phyloP scores from a whole-genome alignment of 1,284 basidiomycete genomes.

The Bjerkandera adusta region DNA sequence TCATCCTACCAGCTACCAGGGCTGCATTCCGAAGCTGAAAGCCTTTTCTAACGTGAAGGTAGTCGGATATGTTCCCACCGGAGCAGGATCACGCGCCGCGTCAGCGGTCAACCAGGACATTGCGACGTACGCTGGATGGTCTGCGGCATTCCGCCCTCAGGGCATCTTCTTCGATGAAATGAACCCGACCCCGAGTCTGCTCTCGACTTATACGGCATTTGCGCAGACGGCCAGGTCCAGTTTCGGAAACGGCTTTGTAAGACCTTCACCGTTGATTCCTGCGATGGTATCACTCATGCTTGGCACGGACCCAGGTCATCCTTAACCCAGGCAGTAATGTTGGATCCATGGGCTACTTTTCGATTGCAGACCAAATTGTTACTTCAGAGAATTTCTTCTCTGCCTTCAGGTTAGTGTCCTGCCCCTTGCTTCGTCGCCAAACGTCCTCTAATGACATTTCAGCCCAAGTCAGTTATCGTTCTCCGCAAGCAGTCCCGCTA shows the following conservation, averaged over 20 bases:
- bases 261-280: neutral
- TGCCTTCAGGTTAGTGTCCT: constrained; percentile 21
- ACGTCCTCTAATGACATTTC: neutral
- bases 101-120: constrained; percentile 24
- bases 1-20: constrained; percentile 25
- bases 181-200: constrained; percentile 7
- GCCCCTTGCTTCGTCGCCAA: neutral
- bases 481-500: constrained; percentile 19
- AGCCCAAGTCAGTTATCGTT: constrained; percentile 22
- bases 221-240: constrained; percentile 6
- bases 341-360: constrained; percentile 18
- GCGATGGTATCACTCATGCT: neutral
- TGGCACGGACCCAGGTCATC: no score
- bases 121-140: constrained; percentile 31
- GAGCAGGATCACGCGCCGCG: constrained; percentile 18
- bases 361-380: constrained; percentile 24
- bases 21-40: constrained; percentile 26
- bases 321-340: constrained; percentile 24
- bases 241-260: constrained; percentile 7
- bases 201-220: constrained; percentile 15
- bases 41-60: constrained; percentile 26
- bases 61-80: constrained; percentile 33
- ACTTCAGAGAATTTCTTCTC: constrained; percentile 23
- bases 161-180: constrained; percentile 38
- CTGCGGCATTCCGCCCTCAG: constrained; percentile 22